phyloP scores from a whole-genome alignment of 2,329 filamentous ascomycete genomes.

The Falciphora oryzae region DNA sequence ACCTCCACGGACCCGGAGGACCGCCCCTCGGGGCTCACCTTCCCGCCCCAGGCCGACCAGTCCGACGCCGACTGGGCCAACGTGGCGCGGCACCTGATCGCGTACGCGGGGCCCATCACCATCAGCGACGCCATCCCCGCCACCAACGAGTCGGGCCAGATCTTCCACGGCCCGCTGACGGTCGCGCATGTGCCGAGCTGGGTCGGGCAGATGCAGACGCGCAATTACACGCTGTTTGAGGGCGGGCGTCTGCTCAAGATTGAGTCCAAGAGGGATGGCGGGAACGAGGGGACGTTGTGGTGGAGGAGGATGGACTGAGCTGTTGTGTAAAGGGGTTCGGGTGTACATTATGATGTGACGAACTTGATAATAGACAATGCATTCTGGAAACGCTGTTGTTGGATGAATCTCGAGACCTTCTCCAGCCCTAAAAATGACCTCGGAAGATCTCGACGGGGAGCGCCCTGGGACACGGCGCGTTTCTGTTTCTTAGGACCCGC shows the following conservation, averaged over 20 bases:
- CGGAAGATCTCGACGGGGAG: too few species aligned
- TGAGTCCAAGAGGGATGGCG: conserved; percentile 3
- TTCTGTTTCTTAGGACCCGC: too few species aligned
- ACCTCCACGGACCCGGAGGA: conserved; percentile 21
- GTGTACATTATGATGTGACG: too few species aligned
- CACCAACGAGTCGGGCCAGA: conserved; percentile 16
- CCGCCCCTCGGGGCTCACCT: conserved; percentile 20
- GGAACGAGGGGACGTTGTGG: conserved; percentile 4
- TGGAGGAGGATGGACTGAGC: conserved; percentile 7
- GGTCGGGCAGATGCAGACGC: conserved; percentile 17
- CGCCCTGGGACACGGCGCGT: too few species aligned
- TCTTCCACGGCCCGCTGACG: conserved; percentile 22
- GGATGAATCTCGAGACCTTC: too few species aligned
- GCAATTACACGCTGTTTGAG: conserved; percentile 19
- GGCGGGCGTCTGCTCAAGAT: conserved; percentile 10
- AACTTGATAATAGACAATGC: too few species aligned
- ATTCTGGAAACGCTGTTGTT: too few species aligned
- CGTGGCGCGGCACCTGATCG: conserved; percentile 21
- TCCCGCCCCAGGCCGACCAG: conserved; percentile 17
- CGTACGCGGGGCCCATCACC: conserved; percentile 21
- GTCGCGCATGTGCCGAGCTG: conserved; percentile 22
- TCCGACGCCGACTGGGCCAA: conserved; percentile 23
- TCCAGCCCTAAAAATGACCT: too few species aligned
- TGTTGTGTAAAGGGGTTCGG: too few species aligned
- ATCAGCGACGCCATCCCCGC: conserved; percentile 20